Evolutionary conservation across 768 basidiomycete genomes (phyloP), one percentile per base, ranked within the genome.

Genomic region (Inosperma sp.): DNA sequence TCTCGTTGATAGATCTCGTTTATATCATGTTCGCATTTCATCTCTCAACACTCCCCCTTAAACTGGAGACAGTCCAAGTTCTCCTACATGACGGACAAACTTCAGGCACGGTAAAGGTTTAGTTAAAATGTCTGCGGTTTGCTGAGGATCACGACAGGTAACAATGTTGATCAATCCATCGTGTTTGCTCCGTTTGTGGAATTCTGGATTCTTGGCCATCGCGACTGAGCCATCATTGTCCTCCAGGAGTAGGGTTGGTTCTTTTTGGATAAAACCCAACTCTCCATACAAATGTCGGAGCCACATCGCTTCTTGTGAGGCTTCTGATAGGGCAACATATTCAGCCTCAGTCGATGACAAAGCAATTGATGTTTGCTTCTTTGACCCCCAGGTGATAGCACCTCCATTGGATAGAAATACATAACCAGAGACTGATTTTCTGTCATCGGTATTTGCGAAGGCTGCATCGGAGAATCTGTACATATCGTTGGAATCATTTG

Each of bases 361-460:
- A 0, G 74, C 60, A 7, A 61, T 52, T 10, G 52, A 45, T 7
- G 23, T 48, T 34, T 62, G 61, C 35, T 62, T 59, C 53, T 59
- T 56, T 64, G 67, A 66, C 3, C 56, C 56, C 77, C 77, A 79
- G 6, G 58, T 56, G 4, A 79, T 62, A 2, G 68, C 60, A 1
- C 67, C 69, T 1, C 59, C 61, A 62, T 70, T 8, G 45, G 64
- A 50, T 56, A 70, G 14, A 65, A 70, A 27, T 51, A 70, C 56
- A 37, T 62, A 65, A 1, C 62, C 64, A 9, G 53, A 48, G 9
- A 56, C 55, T 8, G 30, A 31, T 31, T 31, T 31, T 31, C 30
- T 8, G n/a, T 31, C 7, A 39, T 40, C 49, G 42, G 29, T 4
- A 42, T 25, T 4, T 3, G 54, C 59, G 51, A 58, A 55, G 30